Evolutionary conservation across 2,329 filamentous ascomycete genomes (phyloP), one percentile per base, ranked within the genome.

Genomic region (Pleomassaria siparia): DNA sequence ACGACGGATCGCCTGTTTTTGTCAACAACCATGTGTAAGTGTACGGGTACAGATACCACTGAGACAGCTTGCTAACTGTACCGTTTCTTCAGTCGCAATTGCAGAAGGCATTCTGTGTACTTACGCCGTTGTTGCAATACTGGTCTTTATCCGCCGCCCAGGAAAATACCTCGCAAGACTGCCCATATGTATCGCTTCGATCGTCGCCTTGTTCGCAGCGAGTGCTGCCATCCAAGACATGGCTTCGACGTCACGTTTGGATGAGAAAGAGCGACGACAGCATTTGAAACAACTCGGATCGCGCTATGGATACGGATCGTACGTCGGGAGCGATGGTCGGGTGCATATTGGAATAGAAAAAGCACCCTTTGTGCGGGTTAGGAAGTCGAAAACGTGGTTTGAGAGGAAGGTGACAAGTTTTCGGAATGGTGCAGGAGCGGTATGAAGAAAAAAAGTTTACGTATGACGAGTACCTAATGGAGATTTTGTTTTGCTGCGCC

Each of bases 271-370:
- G 6, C 59, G 60, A 1, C 42, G 46, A 5, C 7, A 46, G 7
- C 47, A 60, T 40, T 35, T 69, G 2, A 20, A 60, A 12, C 25
- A 36, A 0, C 43, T 64, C 3, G 58, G 47, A 25, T 39, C 50
- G 10, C 55, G 46, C 0, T 78, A 77, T 44, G 76, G 75, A 0
- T 84, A 78, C 54, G 80, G 81, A 0, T 69, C 67, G 0, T 84
- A 73, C 44, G 44, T 79, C 1, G 80, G 78, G 0, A 56, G 54
- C 0, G 80, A 83, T 51, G 75, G 77, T 0, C 66, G 67, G 7
- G 61, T 66, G 0, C 77, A 82, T 46, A 49, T 79, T 0, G 81
- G 81, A 0, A 76, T 84, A 35, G 81, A 84, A 26, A 59, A 71
- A 20, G 69, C 75, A 20, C 74, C 76, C 0, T 74, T 74, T 43